Conservation (phyloP, 2,329 filamentous ascomycete species). For the Fusarium agapanthi region DNA sequence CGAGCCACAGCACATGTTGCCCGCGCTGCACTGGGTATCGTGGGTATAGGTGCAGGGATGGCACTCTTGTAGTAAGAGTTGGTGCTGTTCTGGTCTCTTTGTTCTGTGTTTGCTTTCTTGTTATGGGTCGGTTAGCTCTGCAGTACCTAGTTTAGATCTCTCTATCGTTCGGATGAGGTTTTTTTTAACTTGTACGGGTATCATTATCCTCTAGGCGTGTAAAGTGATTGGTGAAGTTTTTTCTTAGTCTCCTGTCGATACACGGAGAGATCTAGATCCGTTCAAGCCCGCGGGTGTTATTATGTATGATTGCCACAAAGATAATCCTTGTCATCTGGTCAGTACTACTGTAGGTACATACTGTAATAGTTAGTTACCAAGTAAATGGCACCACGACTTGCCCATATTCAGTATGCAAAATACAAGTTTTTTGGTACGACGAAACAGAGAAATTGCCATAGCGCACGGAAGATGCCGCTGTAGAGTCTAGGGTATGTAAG, state of each 20-base stretch:
- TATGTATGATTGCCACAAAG: background rate
- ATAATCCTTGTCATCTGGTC: background rate
- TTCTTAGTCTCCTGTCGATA: background rate
- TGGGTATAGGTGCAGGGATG: conserved; percentile 46
- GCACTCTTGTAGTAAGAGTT: conserved; percentile 31
- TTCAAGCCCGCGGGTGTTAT: background rate
- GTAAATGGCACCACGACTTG: background rate
- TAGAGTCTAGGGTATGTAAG: conserved; percentile 4
- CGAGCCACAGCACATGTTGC: conserved; percentile 42
- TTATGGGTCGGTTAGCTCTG: background rate
- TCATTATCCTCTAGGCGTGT: background rate
- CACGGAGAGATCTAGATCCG: background rate
- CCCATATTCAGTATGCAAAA: background rate
- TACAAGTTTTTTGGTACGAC: background rate
- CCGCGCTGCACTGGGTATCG: conserved; percentile 43
- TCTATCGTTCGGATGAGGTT: background rate
- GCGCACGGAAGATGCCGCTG: background rate
- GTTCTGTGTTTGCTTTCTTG: background rate
- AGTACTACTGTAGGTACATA: background rate
- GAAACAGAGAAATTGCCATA: background rate
- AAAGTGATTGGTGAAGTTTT: background rate
- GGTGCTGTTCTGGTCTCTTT: background rate
- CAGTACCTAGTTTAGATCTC: background rate
- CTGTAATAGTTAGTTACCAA: background rate
- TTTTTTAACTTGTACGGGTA: background rate